Evolutionary conservation across 2,329 filamentous ascomycete species (phyloP).

Genomic region (Venturia nashicola): DNA sequence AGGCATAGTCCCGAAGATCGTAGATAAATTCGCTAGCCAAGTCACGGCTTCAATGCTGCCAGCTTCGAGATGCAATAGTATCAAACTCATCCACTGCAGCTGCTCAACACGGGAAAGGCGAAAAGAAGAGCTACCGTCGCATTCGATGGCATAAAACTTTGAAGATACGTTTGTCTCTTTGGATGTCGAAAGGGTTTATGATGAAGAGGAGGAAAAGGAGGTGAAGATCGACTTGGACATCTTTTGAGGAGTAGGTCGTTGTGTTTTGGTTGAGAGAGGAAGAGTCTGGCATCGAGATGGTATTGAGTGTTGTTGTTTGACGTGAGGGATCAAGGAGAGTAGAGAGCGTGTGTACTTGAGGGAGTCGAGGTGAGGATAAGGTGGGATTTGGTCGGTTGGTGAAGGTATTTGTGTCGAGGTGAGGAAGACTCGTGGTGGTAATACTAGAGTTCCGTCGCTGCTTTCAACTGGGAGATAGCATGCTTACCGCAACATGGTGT

Average conservation of each 20-base stretch:
- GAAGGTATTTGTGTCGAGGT: not conserved
- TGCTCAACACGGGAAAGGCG: too few species aligned
- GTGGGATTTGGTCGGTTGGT: not conserved
- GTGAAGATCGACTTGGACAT: not conserved
- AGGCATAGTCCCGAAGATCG: too few species aligned
- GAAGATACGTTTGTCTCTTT: not conserved
- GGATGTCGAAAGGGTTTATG: not conserved
- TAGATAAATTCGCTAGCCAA: too few species aligned
- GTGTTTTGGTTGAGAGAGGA: not conserved
- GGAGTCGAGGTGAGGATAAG: not conserved
- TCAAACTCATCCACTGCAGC: not conserved
- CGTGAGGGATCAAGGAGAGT: too few species aligned
- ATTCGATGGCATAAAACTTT: not conserved
- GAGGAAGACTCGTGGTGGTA: not conserved
- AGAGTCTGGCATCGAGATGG: not conserved
- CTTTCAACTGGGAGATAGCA: too few species aligned
- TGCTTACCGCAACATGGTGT: too few species aligned
- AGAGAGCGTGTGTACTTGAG: not conserved
- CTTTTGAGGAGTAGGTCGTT: not conserved
- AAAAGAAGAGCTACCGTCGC: not conserved
- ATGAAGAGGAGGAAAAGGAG: not conserved
- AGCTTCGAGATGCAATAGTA: not conserved
- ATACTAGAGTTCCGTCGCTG: not conserved
- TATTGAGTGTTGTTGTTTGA: not conserved
- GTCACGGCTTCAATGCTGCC: not conserved